Conservation (phyloP, 2,329 filamentous ascomycete genomes). For the Pseudovirgaria hyperparasitica region DNA sequence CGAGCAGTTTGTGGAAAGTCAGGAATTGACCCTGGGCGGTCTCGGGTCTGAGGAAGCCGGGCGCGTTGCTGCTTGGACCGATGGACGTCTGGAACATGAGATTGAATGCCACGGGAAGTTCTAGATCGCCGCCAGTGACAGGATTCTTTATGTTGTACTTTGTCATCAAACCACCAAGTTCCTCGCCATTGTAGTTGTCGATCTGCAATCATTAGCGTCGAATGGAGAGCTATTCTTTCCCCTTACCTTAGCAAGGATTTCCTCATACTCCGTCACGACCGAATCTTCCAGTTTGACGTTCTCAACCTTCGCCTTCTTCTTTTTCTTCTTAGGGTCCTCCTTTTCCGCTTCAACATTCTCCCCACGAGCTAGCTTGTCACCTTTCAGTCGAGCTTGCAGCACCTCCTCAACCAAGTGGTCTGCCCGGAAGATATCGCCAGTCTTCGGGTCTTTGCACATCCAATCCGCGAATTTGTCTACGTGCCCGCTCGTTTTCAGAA, state of each 20-base stretch:
- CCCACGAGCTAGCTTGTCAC: constrained; percentile 84
- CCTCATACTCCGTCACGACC: constrained; percentile 79
- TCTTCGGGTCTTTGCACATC: constrained; percentile 99
- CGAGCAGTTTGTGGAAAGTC: constrained; percentile 90
- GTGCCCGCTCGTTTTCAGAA: constrained; percentile 86
- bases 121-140: constrained; percentile 60
- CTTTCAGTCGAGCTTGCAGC: constrained; percentile 74
- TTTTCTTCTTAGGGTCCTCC: constrained; percentile 66
- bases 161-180: constrained; percentile 76
- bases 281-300: constrained; percentile 78
- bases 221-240: neutral
- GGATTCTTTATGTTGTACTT: constrained; percentile 91
- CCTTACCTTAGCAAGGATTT: constrained; percentile 59
- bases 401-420: constrained; percentile 96
- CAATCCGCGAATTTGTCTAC: constrained; percentile 97
- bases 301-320: constrained; percentile 47
- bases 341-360: constrained; percentile 63
- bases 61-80: constrained; percentile 76
- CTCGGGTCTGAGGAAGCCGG: constrained; percentile 79
- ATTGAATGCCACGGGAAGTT: constrained; percentile 83
- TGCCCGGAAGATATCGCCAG: constrained; percentile 87
- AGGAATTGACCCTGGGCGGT: constrained; percentile 89
- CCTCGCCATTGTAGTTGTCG: constrained; percentile 83
- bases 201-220: constrained; percentile 33
- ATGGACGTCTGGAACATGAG: constrained; percentile 98